Conservation (phyloP, 2,329 filamentous ascomycete genomes). For the Penicillium sp. region DNA sequence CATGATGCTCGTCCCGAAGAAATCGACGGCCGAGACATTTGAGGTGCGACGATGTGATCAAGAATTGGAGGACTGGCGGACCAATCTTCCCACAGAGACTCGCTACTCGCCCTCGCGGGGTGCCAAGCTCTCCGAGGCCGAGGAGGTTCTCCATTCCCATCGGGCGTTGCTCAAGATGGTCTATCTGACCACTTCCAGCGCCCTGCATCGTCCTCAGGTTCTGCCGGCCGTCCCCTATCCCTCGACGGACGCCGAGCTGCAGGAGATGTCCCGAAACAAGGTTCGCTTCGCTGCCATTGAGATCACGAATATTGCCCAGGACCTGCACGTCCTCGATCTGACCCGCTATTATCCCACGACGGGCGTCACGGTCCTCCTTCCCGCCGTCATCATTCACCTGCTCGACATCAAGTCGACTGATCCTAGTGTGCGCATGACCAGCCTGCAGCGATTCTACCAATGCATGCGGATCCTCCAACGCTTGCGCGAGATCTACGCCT, state of each 20-base stretch:
- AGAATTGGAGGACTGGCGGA: slow-evolving; percentile 71
- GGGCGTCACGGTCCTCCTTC: slow-evolving; percentile 82
- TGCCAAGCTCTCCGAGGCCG: slow-evolving; percentile 45
- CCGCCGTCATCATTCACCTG: slow-evolving; percentile 88
- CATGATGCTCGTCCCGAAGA: slow-evolving; percentile 90
- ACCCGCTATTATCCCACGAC: slow-evolving; percentile 80
- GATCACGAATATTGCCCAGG: slow-evolving; percentile 76
- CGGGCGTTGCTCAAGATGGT: slow-evolving; percentile 88
- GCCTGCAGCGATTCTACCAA: slow-evolving; percentile 74
- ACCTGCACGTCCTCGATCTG: slow-evolving; percentile 65
- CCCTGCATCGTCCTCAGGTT: slow-evolving; percentile 85
- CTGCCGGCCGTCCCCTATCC: slow-evolving; percentile 63
- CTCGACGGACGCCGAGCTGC: slow-evolving; percentile 58
- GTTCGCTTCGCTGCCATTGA: slow-evolving; percentile 78
- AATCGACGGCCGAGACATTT: slow-evolving; percentile 72
- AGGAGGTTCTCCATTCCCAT: slow-evolving; percentile 58
- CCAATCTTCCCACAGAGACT: slow-evolving; percentile 64
- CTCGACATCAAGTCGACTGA: slow-evolving; percentile 84
- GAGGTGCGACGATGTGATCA: slow-evolving; percentile 73
- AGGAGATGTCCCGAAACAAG: slow-evolving; percentile 74
- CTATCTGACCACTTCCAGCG: slow-evolving; percentile 85
- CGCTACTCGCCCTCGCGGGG: slow-evolving; percentile 62
- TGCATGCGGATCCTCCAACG: slow-evolving; percentile 90
- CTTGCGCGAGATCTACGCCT: slow-evolving; percentile 81
- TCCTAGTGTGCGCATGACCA: slow-evolving; percentile 63